Base-by-base conservation (phyloP, 1,139 yeast genomes). In the Saccharomycopsis crataegensis region DNA sequence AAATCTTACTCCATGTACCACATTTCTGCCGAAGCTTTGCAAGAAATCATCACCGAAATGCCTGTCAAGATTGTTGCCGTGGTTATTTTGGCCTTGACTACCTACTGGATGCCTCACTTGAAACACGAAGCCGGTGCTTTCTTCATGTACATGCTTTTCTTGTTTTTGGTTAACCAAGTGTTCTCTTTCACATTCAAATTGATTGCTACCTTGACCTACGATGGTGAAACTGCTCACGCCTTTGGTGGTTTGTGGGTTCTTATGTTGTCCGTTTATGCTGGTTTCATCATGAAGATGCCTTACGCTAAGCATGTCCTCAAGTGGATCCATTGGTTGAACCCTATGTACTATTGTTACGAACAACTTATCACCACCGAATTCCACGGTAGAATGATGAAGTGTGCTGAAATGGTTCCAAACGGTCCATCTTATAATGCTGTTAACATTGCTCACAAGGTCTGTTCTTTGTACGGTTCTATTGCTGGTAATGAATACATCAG, bases 241-340 rank as follows among this genome's bases (percentile, higher is more conserved):
- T 32, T 89, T 90, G 1, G 86, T 52, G 62, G 84, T 49, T 69
- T 86, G 60, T 68, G 83, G 58, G 83, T 80, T 3, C 64, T 86
- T 67, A 73, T 36, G 40, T 36, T 36, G 40, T 36, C 80, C n/a
- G 76, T 84, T 65, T 85, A 76, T 67, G 80, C 89, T n/a, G 94
- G 94, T 57, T 86, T 85, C 67, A 82, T 81, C 38, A 74, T 86
- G 8, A 73, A 75, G 55, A 82, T 86, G 86, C 76, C 79, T 57
- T 84, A 86, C 34, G 86, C 94, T 94, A 79, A 86, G 41, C 74
- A 84, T 59, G 14, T 12, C 9, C 22, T 40, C 17, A 40, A 40
- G 16, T 87, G 94, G 93, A 79, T 86, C 62, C 82, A 82, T 68
- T 86, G 83, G 63, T 66, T 86, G 55, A 78, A 86, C 62, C 94